These are phyloP conservation scores for Lactarius akahatsu DNA, from an alignment of 768 basidiomycete genomes.

Conservation along the genomic window DNA sequence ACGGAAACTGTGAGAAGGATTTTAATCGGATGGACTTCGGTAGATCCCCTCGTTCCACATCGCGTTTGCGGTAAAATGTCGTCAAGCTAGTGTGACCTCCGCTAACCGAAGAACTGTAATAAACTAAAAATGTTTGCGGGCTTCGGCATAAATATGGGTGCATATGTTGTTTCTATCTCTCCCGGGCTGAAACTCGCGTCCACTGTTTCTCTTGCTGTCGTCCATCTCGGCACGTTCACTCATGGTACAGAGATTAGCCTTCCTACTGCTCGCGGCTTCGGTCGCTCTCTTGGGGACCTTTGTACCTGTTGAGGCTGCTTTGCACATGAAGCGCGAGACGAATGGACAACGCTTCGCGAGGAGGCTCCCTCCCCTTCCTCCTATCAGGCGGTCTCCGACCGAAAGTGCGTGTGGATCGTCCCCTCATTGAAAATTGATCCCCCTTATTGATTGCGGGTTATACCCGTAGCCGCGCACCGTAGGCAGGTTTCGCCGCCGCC, in stretches of 20 bases:
- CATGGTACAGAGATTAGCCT: constrained; percentile 9
- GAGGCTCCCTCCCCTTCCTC: constrained; percentile 6
- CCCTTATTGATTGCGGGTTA: neutral
- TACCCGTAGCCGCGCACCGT: neutral
- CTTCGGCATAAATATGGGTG: no score
- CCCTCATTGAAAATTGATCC: neutral
- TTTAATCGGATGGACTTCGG: no score
- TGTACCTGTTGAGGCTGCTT: neutral
- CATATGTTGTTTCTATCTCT: no score
- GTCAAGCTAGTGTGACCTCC: no score
- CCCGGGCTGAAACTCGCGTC: no score
- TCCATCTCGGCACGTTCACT: neutral
- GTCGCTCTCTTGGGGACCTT: neutral
- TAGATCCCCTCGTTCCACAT: no score
- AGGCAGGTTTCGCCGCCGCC: no score
- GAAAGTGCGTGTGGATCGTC: neutral
- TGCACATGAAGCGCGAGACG: neutral
- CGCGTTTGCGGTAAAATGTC: no score
- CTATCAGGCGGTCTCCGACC: neutral
- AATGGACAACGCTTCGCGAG: constrained; percentile 16
- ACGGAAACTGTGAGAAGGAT: no score
- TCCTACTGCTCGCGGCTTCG: neutral
- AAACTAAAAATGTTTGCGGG: no score
- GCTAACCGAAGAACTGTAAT: no score
- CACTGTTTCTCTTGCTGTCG: neutral